These are phyloP conservation scores for Phytophthora crassamura DNA, from an alignment of 352 stramenopile species.

Conservation along the genomic window DNA sequence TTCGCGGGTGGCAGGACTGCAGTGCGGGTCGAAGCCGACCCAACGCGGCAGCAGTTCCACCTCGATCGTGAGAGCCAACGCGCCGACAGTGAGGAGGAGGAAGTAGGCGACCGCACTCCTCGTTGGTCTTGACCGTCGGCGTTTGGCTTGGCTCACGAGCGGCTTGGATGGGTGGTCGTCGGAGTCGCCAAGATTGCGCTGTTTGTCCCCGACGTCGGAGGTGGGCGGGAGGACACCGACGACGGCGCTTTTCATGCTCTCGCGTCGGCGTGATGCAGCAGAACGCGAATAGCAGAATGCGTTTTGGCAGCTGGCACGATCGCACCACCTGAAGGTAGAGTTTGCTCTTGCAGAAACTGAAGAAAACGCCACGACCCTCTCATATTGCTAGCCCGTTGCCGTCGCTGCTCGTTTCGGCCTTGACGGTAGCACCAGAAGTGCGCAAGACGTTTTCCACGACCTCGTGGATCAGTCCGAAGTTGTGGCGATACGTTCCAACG, in stretches of 20 bases:
- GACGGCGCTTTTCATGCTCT: no score
- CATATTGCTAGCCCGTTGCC: no score
- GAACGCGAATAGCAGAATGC: no score
- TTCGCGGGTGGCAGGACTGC: conserved; percentile 9
- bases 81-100: neutral
- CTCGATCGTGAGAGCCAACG: conserved; percentile 8
- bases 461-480: conserved; percentile 28
- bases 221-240: no score
- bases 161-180: conserved; percentile 2
- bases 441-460: conserved; percentile 27
- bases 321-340: no score
- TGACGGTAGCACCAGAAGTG: neutral
- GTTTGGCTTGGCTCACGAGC: neutral
- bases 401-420: neutral
- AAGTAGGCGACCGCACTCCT: conserved; percentile 9
- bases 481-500: conserved; percentile 31
- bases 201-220: neutral
- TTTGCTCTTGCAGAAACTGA: no score
- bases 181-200: neutral
- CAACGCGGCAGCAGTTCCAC: conserved; percentile 11
- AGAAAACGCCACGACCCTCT: no score
- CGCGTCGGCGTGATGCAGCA: no score
- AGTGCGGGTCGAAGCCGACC: conserved; percentile 12
- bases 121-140: neutral
- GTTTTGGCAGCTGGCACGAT: no score